Evolutionary conservation across 2,329 filamentous ascomycete genomes (phyloP).

Genomic region (Nemania sp.): DNA sequence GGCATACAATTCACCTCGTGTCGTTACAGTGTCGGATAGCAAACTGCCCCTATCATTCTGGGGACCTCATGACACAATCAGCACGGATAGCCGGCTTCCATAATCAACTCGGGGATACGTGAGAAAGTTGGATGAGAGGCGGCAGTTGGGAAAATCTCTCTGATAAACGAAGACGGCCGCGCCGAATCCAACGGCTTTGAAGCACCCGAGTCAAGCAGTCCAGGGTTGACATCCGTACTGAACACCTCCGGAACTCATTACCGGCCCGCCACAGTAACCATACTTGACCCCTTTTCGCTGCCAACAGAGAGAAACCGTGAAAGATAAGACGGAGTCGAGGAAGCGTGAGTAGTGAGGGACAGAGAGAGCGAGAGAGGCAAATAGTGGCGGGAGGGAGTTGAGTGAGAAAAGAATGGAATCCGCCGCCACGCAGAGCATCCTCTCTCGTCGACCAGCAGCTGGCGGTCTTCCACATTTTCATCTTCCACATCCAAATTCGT

Average conservation of each 20-base stretch:
- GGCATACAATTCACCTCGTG: not conserved
- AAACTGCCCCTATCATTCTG: not conserved
- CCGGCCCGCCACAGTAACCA: not conserved
- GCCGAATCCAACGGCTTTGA: not conserved
- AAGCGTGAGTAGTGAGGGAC: slow-evolving; percentile 19
- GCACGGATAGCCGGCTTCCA: not conserved
- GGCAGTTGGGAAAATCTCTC: slow-evolving; percentile 5
- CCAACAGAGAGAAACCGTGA: slow-evolving; percentile 10
- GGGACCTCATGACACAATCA: too few relatives aligned
- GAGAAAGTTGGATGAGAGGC: slow-evolving; percentile 11
- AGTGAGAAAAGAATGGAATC: slow-evolving; percentile 37
- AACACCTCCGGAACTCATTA: not conserved
- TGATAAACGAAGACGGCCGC: slow-evolving; percentile 1
- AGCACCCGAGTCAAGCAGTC: not conserved
- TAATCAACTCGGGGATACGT: not conserved
- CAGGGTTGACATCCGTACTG: not conserved
- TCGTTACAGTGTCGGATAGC: not conserved
- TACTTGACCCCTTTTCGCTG: slow-evolving; percentile 1
- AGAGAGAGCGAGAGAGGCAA: slow-evolving; percentile 16
- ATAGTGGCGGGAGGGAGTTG: slow-evolving; percentile 20
- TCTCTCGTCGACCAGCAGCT: slow-evolving; percentile 71
- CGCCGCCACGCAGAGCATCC: slow-evolving; percentile 57
- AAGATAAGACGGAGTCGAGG: slow-evolving; percentile 4
- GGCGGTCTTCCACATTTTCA: slow-evolving; percentile 61
- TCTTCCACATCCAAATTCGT: slow-evolving; percentile 41